Evolutionary conservation across 108 stramenopile genomes (phyloP), one percentile per base, ranked within the genome.

Genomic region (Schizochytrium sp.): DNA sequence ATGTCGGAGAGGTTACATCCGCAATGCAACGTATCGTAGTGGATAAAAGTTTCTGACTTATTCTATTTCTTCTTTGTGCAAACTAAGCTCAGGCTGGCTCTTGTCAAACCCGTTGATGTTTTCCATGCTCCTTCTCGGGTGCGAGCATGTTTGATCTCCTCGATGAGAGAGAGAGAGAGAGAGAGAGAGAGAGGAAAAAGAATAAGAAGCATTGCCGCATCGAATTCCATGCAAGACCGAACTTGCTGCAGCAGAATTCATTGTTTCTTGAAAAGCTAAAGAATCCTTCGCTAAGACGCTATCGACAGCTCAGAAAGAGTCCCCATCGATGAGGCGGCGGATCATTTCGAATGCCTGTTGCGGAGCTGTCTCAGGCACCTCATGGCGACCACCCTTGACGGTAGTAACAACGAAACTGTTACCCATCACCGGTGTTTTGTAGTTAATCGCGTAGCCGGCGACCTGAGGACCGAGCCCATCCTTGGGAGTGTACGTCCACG

Each of bases 311-410:
- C 41, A 83, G 48, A 88, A 90, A 72, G 69, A n/a, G 25, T 90
- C 28, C 19, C 69, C 69, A 1, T 3, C 55, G 51, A 90, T 88
- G 41, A 90, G 57, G 6, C 58, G 21, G 44, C 60, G 88, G 5
- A 90, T 43, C n/a, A 90, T 28, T 25, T 90, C 90, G 0, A 90
- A 88, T 0, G 90, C 90, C 57, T 90, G 90, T 4, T 87, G 88
- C 18, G 90, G 90, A 5, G 90, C 90, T 21, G 90, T 88, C 28
- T 90, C 90, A 5, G 90, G 90, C n/a, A 90, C 90, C 60, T 90
- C 90, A 25, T 90, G 90, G 10, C 90, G 58, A 23, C 90, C 90
- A 12, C 90, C 90, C 23, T 45, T 25, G 14, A 90, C 88, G 10
- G 90, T 90, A 5, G 87, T 87, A n/a, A 90, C 71, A 18, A 72